A percentile compares a stretch with the other conserved stretches of the same genome.
phyloP scores from a whole-genome alignment of 305 asterid species.

The Solanum hybrid region DNA sequence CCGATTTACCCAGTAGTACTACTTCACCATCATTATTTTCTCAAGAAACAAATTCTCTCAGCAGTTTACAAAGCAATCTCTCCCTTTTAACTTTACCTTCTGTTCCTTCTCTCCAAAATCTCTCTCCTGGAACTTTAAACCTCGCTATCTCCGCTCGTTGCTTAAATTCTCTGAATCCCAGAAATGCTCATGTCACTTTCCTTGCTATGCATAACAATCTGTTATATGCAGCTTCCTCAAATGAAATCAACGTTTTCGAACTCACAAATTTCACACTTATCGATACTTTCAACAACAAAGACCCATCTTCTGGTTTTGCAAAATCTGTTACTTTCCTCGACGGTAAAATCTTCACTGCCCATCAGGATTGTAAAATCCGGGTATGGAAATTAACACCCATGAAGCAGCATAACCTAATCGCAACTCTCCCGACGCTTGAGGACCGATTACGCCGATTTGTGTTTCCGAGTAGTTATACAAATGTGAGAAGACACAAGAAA shows the following conservation, averaged over 20 bases:
- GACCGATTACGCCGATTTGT: conserved; percentile 38
- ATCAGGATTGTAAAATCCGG: conserved; percentile 70
- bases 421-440: conserved; percentile 50
- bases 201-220: conserved; percentile 45
- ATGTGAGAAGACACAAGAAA: conserved; percentile 51
- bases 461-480: conserved; percentile 45
- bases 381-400: conserved; percentile 36
- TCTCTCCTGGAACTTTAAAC: conserved; percentile 30
- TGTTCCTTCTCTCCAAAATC: conserved; percentile 65
- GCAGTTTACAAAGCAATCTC: conserved; percentile 52
- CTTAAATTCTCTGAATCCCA: conserved; percentile 21
- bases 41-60: conserved; percentile 20
- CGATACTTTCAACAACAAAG: conserved; percentile 30
- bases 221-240: conserved; percentile 66
- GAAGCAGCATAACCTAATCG: conserved; percentile 35
- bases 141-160: conserved; percentile 19
- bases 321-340: conserved; percentile 44
- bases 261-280: conserved; percentile 15
- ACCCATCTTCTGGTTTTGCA: conserved; percentile 33
- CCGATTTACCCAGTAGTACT: conserved; percentile 13
- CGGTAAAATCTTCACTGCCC: conserved; percentile 57
- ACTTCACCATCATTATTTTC: conserved; percentile 22
- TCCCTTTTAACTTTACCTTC: conserved; percentile 77
- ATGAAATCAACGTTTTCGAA: conserved; percentile 40
- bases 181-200: conserved; percentile 23